Conservation (phyloP, 371 early-diverging fungal species). For the Smittium culicis region DNA sequence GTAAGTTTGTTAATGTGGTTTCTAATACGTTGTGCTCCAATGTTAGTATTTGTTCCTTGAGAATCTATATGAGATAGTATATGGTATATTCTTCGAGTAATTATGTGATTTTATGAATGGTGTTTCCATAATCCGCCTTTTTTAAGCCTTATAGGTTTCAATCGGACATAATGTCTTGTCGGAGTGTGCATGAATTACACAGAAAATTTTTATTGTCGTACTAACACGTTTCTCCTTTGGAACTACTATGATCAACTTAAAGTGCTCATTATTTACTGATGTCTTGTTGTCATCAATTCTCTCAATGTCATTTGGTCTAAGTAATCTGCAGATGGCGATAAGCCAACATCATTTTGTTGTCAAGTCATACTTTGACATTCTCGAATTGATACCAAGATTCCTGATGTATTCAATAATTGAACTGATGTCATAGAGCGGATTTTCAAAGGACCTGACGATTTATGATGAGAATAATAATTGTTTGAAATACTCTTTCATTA, state of each 20-base stretch:
- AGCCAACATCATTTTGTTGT: conserved; percentile 2
- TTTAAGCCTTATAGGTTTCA: conserved; percentile 10
- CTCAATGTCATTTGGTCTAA: conserved; percentile 22
- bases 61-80: neutral
- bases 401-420: neutral
- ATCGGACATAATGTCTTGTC: conserved; percentile 12
- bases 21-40: neutral
- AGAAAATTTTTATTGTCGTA: conserved; percentile 7
- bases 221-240: conserved; percentile 14
- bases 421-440: conserved; percentile 2
- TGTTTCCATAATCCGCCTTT: conserved; percentile 12
- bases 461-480: too few relatives aligned
- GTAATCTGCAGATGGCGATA: conserved; percentile 16
- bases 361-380: neutral
- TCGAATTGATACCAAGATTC: neutral
- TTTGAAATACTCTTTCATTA: neutral
- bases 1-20: conserved; percentile 1
- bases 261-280: neutral
- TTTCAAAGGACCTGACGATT: neutral
- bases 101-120: neutral
- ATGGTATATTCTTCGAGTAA: neutral
- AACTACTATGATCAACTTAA: conserved; percentile 6
- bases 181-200: neutral
- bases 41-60: neutral
- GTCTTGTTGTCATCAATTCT: conserved; percentile 14